Conservation (phyloP, 163 green algal genomes). For the Trebouxiophyceae sp. region DNA sequence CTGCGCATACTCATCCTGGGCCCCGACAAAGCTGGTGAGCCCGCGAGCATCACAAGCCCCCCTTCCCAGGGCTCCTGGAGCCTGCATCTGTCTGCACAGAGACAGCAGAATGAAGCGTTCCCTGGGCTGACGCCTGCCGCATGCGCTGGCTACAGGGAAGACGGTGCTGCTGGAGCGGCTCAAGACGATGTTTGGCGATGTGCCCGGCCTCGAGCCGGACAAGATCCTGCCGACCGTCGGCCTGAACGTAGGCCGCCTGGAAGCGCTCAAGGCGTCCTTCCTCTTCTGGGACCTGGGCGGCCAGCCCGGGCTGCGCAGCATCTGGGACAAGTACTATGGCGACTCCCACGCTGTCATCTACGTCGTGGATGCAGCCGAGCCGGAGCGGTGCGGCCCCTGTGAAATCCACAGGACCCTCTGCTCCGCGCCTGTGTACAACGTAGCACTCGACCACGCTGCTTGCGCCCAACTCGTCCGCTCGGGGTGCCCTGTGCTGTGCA, state of each 20-base stretch:
- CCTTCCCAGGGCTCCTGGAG: constrained; percentile 34
- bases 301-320: constrained; percentile 66
- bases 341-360: constrained; percentile 90
- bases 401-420: not conserved
- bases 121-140: no score
- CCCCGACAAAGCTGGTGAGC: constrained; percentile 92
- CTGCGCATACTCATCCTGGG: constrained; percentile 89
- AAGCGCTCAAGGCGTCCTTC: constrained; percentile 42
- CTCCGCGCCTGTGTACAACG: no score
- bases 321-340: constrained; percentile 98
- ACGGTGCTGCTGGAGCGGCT: constrained; percentile 72
- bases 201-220: constrained; percentile 62
- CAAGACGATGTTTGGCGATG: constrained; percentile 52
- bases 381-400: constrained; percentile 7
- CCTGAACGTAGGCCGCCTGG: constrained; percentile 84
- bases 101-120: no score
- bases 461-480: no score
- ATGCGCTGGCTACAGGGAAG: constrained; percentile 73
- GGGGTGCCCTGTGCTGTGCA: no score
- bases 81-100: no score
- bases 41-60: constrained; percentile 74
- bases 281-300: constrained; percentile 92
- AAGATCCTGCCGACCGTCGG: constrained; percentile 91
- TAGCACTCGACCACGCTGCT: no score
- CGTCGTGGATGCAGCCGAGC: constrained; percentile 70